These are phyloP conservation scores for Cladosporium phlei DNA, from an alignment of 2,329 filamentous ascomycete genomes.

Conservation along the genomic window DNA sequence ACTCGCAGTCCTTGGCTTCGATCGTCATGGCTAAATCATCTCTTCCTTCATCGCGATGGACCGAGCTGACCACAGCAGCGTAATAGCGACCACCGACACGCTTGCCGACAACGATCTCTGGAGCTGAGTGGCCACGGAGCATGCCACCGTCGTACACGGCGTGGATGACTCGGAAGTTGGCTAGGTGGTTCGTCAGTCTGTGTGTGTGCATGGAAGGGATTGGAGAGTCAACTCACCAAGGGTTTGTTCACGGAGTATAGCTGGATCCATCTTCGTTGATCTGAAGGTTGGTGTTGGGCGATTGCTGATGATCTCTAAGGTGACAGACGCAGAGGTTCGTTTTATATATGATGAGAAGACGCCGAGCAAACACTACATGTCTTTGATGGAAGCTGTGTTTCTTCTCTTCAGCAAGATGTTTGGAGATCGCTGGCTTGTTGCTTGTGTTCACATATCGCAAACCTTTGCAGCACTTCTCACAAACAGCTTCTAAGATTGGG, in stretches of 20 bases:
- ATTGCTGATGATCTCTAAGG: too few relatives aligned
- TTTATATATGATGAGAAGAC: too few relatives aligned
- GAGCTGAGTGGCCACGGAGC: background rate
- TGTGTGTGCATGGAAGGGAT: background rate
- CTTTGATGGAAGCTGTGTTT: too few relatives aligned
- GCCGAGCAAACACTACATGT: too few relatives aligned
- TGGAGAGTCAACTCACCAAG: background rate
- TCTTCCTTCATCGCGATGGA: background rate
- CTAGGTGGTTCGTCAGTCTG: background rate
- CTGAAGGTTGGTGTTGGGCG: too few relatives aligned
- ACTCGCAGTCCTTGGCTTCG: background rate
- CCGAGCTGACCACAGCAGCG: background rate
- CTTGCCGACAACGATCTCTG: background rate
- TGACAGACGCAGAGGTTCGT: too few relatives aligned
- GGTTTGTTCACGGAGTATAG: background rate
- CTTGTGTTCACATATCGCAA: too few relatives aligned
- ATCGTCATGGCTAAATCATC: background rate
- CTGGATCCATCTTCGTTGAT: background rate
- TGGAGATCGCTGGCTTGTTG: too few relatives aligned
- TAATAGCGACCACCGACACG: too few relatives aligned
- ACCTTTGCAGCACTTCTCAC: too few relatives aligned
- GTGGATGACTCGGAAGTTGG: background rate
- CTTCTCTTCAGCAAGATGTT: too few relatives aligned
- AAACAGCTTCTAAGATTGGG: too few relatives aligned
- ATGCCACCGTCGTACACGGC: background rate